phyloP scores from a whole-genome alignment of 179 eudicot genomes.

The Spinacia oleracea region DNA sequence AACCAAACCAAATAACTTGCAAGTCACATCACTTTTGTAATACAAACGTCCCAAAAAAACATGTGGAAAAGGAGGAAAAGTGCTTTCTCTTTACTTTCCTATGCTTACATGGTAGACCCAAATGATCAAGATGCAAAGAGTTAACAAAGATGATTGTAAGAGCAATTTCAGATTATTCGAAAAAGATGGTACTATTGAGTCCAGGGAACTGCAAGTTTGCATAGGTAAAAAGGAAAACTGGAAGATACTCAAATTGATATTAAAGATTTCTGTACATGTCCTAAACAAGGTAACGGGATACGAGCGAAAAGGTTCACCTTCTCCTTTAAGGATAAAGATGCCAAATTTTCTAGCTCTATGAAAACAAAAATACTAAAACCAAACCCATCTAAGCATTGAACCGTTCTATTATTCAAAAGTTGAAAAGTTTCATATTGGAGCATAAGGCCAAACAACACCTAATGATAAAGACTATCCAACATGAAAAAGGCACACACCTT shows the following conservation, averaged over 20 bases:
- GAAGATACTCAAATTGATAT: background rate
- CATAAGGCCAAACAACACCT: background rate
- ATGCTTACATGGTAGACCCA: background rate
- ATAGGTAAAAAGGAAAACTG: background rate
- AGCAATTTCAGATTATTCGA: background rate
- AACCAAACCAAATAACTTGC: background rate
- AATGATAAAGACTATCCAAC: background rate
- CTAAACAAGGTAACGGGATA: background rate
- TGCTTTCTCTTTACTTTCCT: background rate
- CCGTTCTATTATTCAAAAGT: background rate
- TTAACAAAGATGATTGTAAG: background rate
- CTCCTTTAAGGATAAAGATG: background rate
- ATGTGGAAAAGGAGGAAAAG: background rate
- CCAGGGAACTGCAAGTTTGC: background rate
- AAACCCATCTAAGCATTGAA: background rate
- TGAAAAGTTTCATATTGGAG: background rate
- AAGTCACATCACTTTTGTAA: background rate
- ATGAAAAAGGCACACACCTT: conserved; percentile 48
- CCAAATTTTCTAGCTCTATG: background rate
- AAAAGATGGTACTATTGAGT: too few relatives aligned
- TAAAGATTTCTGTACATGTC: background rate
- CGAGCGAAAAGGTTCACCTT: background rate
- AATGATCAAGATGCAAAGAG: background rate
- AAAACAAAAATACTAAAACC: background rate
- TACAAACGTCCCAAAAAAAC: background rate